Evolutionary conservation across 129 eudicot genomes (phyloP).

Genomic region (Pittosporum tobira): DNA sequence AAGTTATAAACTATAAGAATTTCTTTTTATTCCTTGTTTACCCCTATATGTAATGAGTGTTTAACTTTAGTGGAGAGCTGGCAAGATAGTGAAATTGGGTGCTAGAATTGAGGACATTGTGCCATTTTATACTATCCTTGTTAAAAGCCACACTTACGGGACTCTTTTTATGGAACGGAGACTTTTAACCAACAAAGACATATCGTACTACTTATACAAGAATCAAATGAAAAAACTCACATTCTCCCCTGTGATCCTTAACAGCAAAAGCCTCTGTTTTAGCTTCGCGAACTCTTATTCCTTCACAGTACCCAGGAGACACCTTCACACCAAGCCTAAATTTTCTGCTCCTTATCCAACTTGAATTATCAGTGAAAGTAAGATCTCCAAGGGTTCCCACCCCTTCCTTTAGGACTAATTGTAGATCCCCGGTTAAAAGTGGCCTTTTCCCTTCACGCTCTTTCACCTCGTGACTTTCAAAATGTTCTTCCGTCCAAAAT

Average conservation of each 20-base stretch:
- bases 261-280: conserved; percentile 53
- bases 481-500: conserved; percentile 35
- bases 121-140: too few relatives aligned
- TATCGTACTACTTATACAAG: not conserved
- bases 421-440: conserved; percentile 44
- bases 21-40: too few relatives aligned
- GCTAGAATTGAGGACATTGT: too few relatives aligned
- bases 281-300: conserved; percentile 44
- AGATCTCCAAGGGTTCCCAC: conserved; percentile 47
- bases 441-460: conserved; percentile 57
- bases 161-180: too few relatives aligned
- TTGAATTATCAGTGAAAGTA: conserved; percentile 45
- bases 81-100: too few relatives aligned
- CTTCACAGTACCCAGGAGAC: conserved; percentile 42
- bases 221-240: conserved; percentile 16
- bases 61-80: too few relatives aligned
- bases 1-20: too few relatives aligned
- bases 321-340: conserved; percentile 49
- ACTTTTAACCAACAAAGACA: too few relatives aligned
- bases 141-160: too few relatives aligned
- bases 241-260: conserved; percentile 59
- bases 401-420: conserved; percentile 40
- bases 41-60: too few relatives aligned
- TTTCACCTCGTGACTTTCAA: conserved; percentile 50
- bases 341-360: conserved; percentile 55